Conservation (phyloP, 202 grass and related monocot genomes). For the Digitaria exilis region DNA sequence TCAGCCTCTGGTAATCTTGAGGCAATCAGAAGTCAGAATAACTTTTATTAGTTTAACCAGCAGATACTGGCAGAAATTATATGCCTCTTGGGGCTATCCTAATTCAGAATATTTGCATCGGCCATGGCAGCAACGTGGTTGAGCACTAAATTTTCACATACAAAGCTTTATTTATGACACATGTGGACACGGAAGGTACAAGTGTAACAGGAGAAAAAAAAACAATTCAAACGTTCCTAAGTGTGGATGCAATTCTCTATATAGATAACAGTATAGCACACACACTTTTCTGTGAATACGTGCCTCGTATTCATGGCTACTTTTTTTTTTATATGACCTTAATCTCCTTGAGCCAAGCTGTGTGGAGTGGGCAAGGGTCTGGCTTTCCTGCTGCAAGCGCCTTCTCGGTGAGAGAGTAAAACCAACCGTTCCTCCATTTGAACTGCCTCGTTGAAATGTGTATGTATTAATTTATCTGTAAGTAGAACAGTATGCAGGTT, state of each 20-base stretch:
- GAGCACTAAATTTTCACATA: neutral
- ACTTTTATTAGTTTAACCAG: too few relatives aligned
- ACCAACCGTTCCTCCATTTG: slow-evolving; percentile 95
- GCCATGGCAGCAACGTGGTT: neutral
- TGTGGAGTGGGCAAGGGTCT: slow-evolving; percentile 87
- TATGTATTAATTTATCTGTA: neutral
- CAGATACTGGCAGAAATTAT: neutral
- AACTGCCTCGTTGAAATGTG: slow-evolving; percentile 53
- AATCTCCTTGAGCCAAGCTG: slow-evolving; percentile 97
- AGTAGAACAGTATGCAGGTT: neutral
- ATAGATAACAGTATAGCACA: neutral
- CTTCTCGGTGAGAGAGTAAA: slow-evolving; percentile 80
- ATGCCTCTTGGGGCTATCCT: neutral
- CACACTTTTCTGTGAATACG: neutral
- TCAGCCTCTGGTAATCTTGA: neutral
- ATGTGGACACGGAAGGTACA: neutral
- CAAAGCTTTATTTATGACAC: neutral
- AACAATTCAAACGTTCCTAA: neutral
- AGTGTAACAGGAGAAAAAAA: neutral
- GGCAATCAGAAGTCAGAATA: too few relatives aligned
- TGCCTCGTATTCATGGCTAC: neutral
- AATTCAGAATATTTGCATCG: neutral
- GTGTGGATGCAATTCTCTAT: neutral
- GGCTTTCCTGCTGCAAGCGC: slow-evolving; percentile 59
- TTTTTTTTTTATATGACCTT: slow-evolving; percentile 70